These are phyloP conservation scores for Vitis hybrid DNA, from an alignment of 177 flowering plant genomes.

Conservation along the genomic window DNA sequence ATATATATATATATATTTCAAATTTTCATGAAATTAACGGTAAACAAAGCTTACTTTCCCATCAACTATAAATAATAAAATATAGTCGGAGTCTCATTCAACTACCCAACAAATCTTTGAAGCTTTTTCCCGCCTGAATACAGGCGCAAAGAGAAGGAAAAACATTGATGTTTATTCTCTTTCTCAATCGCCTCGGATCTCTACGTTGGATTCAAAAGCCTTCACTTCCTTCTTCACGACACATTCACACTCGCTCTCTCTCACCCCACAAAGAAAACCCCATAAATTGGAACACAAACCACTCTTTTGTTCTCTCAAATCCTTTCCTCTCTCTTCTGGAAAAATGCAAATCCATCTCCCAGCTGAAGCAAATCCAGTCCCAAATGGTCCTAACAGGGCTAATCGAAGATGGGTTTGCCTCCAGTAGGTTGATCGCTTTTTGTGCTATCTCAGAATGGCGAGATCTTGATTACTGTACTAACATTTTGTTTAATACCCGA, in stretches of 20 bases:
- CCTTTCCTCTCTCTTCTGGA: conserved; percentile 50
- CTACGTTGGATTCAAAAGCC: not conserved
- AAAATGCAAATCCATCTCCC: conserved; percentile 51
- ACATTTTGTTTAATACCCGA: conserved; percentile 26
- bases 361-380: conserved; percentile 68
- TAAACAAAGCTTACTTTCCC: too few species aligned
- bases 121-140: too few species aligned
- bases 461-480: conserved; percentile 42
- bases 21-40: too few species aligned
- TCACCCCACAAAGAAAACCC: conserved; percentile 31
- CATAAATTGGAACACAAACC: conserved; percentile 45
- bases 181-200: conserved; percentile 9
- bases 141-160: too few species aligned
- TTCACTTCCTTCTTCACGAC: conserved; percentile 14
- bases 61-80: too few species aligned
- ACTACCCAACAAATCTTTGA: too few species aligned
- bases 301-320: conserved; percentile 35
- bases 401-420: conserved; percentile 44
- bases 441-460: conserved; percentile 51
- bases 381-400: conserved; percentile 58
- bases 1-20: too few species aligned
- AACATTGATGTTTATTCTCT: conserved; percentile 20
- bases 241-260: conserved; percentile 27
- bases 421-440: conserved; percentile 61
- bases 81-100: too few species aligned